These are phyloP conservation scores for Marchantia polymorpha DNA, from an alignment of 225 moss, liverwort and hornwort genomes.

Conservation along the genomic window DNA sequence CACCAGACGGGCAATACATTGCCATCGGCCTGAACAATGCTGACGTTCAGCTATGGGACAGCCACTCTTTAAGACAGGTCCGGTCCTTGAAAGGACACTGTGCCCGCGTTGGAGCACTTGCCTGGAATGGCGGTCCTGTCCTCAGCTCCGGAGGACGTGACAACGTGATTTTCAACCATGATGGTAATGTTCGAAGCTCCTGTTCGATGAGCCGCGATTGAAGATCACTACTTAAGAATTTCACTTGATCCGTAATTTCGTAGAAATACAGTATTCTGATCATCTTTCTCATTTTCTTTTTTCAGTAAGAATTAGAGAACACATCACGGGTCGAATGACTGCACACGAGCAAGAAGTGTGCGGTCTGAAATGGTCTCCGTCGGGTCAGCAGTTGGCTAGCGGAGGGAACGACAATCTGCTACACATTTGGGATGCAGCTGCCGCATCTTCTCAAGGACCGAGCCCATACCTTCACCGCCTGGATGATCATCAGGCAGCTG, in stretches of 20 bases:
- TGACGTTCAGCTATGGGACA: constrained; percentile 89
- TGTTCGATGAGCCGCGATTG: neutral
- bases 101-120: constrained; percentile 81
- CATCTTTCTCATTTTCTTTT: neutral
- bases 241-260: too few relatives aligned
- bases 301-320: constrained; percentile 84
- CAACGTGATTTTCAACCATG: constrained; percentile 82
- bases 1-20: constrained; percentile 85
- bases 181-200: constrained; percentile 43
- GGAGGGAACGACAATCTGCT: constrained; percentile 95
- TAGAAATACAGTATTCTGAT: neutral
- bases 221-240: too few relatives aligned
- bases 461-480: constrained; percentile 79
- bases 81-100: constrained; percentile 84
- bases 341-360: constrained; percentile 93
- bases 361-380: constrained; percentile 92
- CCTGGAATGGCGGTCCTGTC: constrained; percentile 87
- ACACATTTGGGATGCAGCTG: constrained; percentile 90
- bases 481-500: constrained; percentile 84
- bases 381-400: constrained; percentile 88
- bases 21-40: constrained; percentile 85
- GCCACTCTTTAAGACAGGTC: constrained; percentile 70
- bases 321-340: constrained; percentile 70
- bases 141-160: constrained; percentile 85
- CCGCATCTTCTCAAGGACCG: constrained; percentile 59